A percentile compares a stretch with the other conserved stretches of the same genome.
These are phyloP conservation scores for Talaromyces sp. DNA, from an alignment of 2,329 filamentous ascomycete species.

Conservation along the genomic window DNA sequence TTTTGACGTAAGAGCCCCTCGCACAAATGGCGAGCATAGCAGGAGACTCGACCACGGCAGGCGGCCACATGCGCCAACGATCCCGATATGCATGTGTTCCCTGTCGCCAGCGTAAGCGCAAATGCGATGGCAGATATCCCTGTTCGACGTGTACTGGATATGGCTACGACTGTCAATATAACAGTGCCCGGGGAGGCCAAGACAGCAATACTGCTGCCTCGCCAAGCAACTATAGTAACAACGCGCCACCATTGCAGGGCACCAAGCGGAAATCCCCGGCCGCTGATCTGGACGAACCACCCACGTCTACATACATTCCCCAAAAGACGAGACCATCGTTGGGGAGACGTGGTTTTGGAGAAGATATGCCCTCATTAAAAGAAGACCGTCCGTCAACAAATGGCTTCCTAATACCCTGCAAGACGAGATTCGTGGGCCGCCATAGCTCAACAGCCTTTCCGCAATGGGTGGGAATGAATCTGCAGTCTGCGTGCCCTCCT, in stretches of 20 bases:
- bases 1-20: neutral
- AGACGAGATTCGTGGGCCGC: slow-evolving; percentile 25
- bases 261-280: slow-evolving; percentile 1
- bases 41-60: neutral
- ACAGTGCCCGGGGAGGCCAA: neutral
- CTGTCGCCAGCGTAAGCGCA: slow-evolving; percentile 14
- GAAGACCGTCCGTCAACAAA: slow-evolving; percentile 6
- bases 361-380: neutral
- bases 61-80: slow-evolving; percentile 12
- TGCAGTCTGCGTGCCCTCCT: slow-evolving; percentile 28
- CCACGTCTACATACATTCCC: neutral
- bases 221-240: neutral
- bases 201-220: neutral
- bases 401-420: slow-evolving; percentile 25
- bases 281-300: slow-evolving; percentile 6
- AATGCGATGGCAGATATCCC: slow-evolving; percentile 14
- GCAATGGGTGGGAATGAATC: slow-evolving; percentile 23
- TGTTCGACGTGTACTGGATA: slow-evolving; percentile 14
- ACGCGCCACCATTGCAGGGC: neutral
- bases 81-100: slow-evolving; percentile 13
- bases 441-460: slow-evolving; percentile 31
- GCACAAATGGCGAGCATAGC: neutral
- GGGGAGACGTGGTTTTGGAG: neutral
- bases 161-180: slow-evolving; percentile 13
- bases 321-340: neutral